Base-by-base conservation (phyloP, 192 early-diverging fungal genomes). In the Coemansia sp. region DNA sequence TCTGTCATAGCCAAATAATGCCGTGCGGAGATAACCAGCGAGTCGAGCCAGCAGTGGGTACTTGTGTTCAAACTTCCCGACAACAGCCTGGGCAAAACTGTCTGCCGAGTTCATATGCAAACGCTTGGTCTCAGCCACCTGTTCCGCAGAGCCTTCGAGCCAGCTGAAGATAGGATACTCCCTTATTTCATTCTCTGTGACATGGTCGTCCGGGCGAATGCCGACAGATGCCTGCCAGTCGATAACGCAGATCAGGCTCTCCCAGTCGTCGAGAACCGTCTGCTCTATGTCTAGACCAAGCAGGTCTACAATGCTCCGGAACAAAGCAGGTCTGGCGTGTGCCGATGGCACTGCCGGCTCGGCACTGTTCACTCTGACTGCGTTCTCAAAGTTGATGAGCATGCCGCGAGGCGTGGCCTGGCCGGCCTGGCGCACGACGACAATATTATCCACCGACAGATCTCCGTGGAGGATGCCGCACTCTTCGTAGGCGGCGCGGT, bases 231-330 rank as follows among this genome's bases (percentile, higher is more conserved):
- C 55, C 7, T 54, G 22, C 43, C 52, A 66, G 45, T 43, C 58
- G 4, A 66, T 18, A 0, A 66, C 0, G 33, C 43, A 54, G 3
- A 62, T 9, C 11, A 61, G 13, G 20, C 25, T 42, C 31, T 62
- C 65, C 38, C 47, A 47, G 28, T 61, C 53, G 28, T 68, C 54
- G 13, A 62, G 39, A 8, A 2, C 12, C 3, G 43, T 38, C 35
- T 31, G 34, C 25, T 5, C 5, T 4, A 16, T 33, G 13, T 13
- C 7, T 3, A 12, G 16, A 1, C 28, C 34, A 5, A 30, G 39
- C 7, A 70, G 38, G 16, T 62, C 63, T 39, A 40, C 46, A 25
- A 70, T 63, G 25, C 50, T 54, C 55, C 62, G 57, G 23, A 57
- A 70, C 8, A 51, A 49, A 0, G 53, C 20, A 3, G 60, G 62